These are phyloP conservation scores for Populus pruinosa DNA, from an alignment of 345 rosid species.

Conservation along the genomic window DNA sequence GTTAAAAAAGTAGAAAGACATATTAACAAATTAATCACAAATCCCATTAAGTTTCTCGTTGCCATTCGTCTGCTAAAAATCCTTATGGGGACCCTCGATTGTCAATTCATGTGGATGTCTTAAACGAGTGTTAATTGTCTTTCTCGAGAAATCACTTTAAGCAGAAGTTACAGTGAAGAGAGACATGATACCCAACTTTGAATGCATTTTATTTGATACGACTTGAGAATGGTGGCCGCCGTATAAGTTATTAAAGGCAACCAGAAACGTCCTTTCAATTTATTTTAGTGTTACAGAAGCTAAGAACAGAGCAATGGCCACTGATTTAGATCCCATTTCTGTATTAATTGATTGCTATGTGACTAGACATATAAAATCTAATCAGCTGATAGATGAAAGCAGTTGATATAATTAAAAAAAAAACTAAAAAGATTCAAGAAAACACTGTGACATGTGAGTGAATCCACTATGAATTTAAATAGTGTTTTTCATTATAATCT, in stretches of 20 bases:
- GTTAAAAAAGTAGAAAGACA: slow-evolving; percentile 25
- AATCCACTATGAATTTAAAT: no score
- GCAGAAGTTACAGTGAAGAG: slow-evolving; percentile 32
- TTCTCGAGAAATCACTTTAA: slow-evolving; percentile 17
- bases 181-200: slow-evolving; percentile 41
- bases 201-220: not conserved
- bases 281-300: not conserved
- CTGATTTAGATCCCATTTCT: not conserved
- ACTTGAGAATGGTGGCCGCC: not conserved
- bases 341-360: not conserved
- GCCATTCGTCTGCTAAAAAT: not conserved
- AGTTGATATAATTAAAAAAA: not conserved
- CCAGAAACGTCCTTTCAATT: not conserved
- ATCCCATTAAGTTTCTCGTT: not conserved
- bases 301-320: not conserved
- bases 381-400: not conserved
- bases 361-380: not conserved
- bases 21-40: slow-evolving; percentile 24
- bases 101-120: not conserved
- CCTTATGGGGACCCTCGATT: not conserved
- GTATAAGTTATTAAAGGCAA: not conserved
- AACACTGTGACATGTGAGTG: no score
- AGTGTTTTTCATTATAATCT: no score
- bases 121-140: not conserved
- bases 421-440: no score